phyloP scores from a whole-genome alignment of 257 asterid genomes.

The Nicotiana attenuata region DNA sequence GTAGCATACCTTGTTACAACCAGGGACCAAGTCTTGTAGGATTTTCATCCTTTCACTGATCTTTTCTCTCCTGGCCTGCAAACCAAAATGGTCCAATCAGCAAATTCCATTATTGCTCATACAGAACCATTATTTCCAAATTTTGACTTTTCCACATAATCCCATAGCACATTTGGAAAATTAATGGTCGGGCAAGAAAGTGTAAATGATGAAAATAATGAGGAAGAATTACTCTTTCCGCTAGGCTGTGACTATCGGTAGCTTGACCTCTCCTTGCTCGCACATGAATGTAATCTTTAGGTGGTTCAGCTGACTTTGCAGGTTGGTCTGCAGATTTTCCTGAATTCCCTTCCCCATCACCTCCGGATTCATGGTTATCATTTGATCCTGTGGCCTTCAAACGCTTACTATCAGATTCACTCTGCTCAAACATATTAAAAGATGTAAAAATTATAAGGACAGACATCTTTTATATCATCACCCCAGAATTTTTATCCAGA shows the following conservation, averaged over 20 bases:
- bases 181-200: neutral
- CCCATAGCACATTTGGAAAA: neutral
- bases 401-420: slow-evolving; percentile 29
- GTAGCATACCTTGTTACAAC: slow-evolving; percentile 40
- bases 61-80: slow-evolving; percentile 52
- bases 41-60: slow-evolving; percentile 50
- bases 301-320: slow-evolving; percentile 28
- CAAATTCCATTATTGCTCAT: neutral
- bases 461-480: neutral
- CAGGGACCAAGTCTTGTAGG: slow-evolving; percentile 53
- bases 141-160: neutral
- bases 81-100: slow-evolving; percentile 1
- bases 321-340: slow-evolving; percentile 28
- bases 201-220: neutral
- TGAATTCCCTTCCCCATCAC: slow-evolving; percentile 30
- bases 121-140: neutral
- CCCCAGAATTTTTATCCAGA: neutral
- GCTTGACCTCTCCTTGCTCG: slow-evolving; percentile 56
- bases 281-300: slow-evolving; percentile 49
- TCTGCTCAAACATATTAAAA: slow-evolving; percentile 20
- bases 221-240: slow-evolving; percentile 40
- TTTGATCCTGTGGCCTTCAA: slow-evolving; percentile 24
- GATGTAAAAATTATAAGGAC: neutral
- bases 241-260: slow-evolving; percentile 51
- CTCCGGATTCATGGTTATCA: slow-evolving; percentile 22